A percentile compares a stretch with the other conserved stretches of the same genome.
Evolutionary conservation across 2,329 filamentous ascomycete genomes (phyloP).

Genomic region (Cladosporium sphaerospermum): DNA sequence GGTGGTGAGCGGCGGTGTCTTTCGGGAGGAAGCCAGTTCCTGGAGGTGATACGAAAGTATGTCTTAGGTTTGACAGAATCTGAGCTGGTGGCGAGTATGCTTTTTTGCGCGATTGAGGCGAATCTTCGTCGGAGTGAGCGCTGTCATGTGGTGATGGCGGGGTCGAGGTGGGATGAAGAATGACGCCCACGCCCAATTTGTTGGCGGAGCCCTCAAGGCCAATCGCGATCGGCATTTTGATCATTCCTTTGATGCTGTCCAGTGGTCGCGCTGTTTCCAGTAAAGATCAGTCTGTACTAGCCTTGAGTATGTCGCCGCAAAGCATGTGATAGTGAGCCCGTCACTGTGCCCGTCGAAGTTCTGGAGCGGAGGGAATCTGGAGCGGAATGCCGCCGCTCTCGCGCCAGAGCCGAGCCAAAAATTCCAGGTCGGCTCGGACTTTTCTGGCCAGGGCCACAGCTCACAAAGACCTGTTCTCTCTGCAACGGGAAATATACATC

Average conservation of each 20-base stretch:
- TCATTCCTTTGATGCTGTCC: not conserved
- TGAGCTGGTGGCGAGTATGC: slow-evolving; percentile 42
- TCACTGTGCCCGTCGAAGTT: not conserved
- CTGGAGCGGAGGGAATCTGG: not conserved
- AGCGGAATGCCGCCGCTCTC: not conserved
- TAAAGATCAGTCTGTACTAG: not conserved
- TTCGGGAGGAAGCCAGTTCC: slow-evolving; percentile 94
- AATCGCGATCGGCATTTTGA: slow-evolving; percentile 52
- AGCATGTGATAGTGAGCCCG: not conserved
- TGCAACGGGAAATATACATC: not conserved
- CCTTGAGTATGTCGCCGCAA: not conserved
- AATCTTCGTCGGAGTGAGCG: slow-evolving; percentile 28
- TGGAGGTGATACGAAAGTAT: slow-evolving; percentile 87
- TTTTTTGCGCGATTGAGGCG: slow-evolving; percentile 12
- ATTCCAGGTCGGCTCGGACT: not conserved
- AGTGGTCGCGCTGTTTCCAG: not conserved
- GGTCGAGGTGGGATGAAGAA: slow-evolving; percentile 58
- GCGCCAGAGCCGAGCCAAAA: not conserved
- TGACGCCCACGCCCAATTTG: slow-evolving; percentile 91
- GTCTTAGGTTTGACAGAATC: slow-evolving; percentile 87
- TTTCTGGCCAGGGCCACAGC: not conserved
- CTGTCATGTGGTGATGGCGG: slow-evolving; percentile 31
- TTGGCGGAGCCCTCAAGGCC: slow-evolving; percentile 92
- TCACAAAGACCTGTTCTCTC: not conserved
- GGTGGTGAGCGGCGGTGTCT: slow-evolving; percentile 90